Conservation (phyloP, 805 yeast genomes). For the Candida vaughaniae region DNA sequence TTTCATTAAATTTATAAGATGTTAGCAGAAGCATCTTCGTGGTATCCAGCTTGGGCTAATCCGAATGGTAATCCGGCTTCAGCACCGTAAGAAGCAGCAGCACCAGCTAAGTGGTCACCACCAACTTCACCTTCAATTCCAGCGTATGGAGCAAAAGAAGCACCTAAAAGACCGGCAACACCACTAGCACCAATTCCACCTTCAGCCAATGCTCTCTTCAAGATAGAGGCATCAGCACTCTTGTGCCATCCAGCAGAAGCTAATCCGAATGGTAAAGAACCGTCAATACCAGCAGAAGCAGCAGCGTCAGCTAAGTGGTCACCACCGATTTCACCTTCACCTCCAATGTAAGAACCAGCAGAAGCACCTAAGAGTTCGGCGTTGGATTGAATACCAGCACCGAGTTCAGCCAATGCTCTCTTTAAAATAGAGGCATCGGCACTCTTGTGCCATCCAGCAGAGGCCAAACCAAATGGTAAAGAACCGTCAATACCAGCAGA, state of each 20-base stretch:
- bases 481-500: slow-evolving; percentile 10
- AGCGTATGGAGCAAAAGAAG: slow-evolving; percentile 2
- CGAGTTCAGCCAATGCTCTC: slow-evolving; percentile 14
- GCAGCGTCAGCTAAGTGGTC: slow-evolving; percentile 8
- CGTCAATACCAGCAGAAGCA: slow-evolving; percentile 7
- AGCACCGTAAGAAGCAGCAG: slow-evolving; percentile 11
- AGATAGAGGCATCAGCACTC: slow-evolving; percentile 9
- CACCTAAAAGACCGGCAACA: slow-evolving; percentile 6
- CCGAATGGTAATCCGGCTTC: slow-evolving; percentile 6
- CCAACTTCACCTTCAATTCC: slow-evolving; percentile 7
- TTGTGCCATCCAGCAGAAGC: slow-evolving; percentile 10
- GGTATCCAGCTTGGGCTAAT: slow-evolving; percentile 3
- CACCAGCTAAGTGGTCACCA: slow-evolving; percentile 13
- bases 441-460: slow-evolving; percentile 5
- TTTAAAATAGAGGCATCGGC: slow-evolving; percentile 11
- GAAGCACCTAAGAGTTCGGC: slow-evolving; percentile 7
- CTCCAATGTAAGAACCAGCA: slow-evolving; percentile 12
- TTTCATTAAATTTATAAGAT: slow-evolving; percentile 1
- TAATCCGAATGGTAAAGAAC: slow-evolving; percentile 4
- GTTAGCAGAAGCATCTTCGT: slow-evolving; percentile 10
- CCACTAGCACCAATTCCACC: slow-evolving; percentile 10
- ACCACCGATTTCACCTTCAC: slow-evolving; percentile 9
- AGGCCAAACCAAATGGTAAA: slow-evolving; percentile 4
- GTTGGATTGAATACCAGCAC: slow-evolving; percentile 7
- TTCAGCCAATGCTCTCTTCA: slow-evolving; percentile 10